Percentiles rank a stretch among this genome's conserved stretches.
Conservation (phyloP, 1,284 basidiomycete species). For the Ceratobasidium sp. region DNA sequence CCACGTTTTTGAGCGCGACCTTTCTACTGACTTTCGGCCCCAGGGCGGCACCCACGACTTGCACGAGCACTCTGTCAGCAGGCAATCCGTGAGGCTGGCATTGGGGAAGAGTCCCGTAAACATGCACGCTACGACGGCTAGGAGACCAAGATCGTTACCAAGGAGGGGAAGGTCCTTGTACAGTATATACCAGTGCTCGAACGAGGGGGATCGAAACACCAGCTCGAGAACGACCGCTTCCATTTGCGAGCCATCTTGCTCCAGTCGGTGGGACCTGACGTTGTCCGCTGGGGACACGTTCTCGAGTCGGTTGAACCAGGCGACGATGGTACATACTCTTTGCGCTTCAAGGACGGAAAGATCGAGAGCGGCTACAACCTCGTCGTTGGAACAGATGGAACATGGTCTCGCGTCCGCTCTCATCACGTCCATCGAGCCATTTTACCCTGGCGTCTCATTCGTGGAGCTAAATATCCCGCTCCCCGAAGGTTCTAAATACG, state of each 20-base stretch:
- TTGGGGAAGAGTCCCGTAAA: conserved; percentile 54
- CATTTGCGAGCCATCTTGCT: conserved; percentile 54
- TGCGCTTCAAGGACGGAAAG: conserved; percentile 50
- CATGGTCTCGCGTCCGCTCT: conserved; percentile 61
- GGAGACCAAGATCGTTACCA: conserved; percentile 53
- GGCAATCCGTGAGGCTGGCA: conserved; percentile 55
- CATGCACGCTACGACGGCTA: conserved; percentile 53
- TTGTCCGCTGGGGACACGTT: conserved; percentile 52
- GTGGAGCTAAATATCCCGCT: conserved; percentile 55
- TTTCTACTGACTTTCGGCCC: conserved; percentile 52
- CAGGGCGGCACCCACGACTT: conserved; percentile 61
- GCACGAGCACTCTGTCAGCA: conserved; percentile 56
- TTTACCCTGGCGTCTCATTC: conserved; percentile 57
- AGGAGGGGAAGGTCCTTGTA: conserved; percentile 49
- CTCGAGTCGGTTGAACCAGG: conserved; percentile 46
- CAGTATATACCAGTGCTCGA: neutral
- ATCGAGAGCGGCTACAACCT: conserved; percentile 52
- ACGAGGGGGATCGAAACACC: conserved; percentile 40
- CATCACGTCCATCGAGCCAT: conserved; percentile 54
- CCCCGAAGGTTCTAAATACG: conserved; percentile 52
- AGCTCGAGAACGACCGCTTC: conserved; percentile 48
- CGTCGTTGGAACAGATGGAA: conserved; percentile 64
- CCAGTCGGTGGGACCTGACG: conserved; percentile 50
- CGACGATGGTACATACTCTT: conserved; percentile 28
- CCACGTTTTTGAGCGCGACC: conserved; percentile 58